These are phyloP conservation scores for Aspergillus aculeatinus DNA, from an alignment of 2,329 filamentous ascomycete genomes.

Conservation along the genomic window DNA sequence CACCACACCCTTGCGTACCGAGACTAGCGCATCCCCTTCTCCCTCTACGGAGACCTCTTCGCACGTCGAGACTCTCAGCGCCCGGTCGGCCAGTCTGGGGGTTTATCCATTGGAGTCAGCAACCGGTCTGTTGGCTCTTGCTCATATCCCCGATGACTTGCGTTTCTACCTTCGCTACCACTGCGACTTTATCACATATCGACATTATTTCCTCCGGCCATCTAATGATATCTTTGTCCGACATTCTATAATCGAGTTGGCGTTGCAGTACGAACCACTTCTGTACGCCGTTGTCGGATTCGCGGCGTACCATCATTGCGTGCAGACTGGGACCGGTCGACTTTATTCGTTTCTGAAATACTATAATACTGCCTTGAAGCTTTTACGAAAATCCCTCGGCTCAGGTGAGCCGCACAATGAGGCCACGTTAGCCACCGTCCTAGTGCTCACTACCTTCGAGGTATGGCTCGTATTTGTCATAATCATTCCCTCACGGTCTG, in stretches of 20 bases:
- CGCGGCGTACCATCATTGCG: constrained; percentile 78
- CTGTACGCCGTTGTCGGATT: constrained; percentile 87
- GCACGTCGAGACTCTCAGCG: constrained; percentile 36
- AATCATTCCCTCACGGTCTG: not conserved
- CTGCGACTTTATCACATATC: constrained; percentile 70
- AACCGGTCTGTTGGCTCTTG: constrained; percentile 22
- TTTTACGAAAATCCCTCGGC: constrained; percentile 70
- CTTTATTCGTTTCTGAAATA: constrained; percentile 82
- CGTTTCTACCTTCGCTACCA: constrained; percentile 79
- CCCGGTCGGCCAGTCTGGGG: constrained; percentile 33
- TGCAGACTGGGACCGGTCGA: constrained; percentile 68
- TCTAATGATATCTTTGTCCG: constrained; percentile 73
- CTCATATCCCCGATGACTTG: constrained; percentile 59
- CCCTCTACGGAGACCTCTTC: constrained; percentile 52
- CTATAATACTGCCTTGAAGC: constrained; percentile 82
- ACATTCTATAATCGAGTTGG: constrained; percentile 67
- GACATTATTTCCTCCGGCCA: constrained; percentile 77
- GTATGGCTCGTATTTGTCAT: constrained; percentile 49
- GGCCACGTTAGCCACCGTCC: constrained; percentile 77
- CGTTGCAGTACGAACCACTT: constrained; percentile 74
- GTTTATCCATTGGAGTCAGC: constrained; percentile 25
- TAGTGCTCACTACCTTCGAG: constrained; percentile 92
- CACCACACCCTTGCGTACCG: constrained; percentile 27
- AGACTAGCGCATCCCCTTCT: constrained; percentile 54
- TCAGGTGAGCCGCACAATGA: constrained; percentile 69